phyloP scores from a whole-genome alignment of 139 green algal species.

The Coccomyxa sp. region DNA sequence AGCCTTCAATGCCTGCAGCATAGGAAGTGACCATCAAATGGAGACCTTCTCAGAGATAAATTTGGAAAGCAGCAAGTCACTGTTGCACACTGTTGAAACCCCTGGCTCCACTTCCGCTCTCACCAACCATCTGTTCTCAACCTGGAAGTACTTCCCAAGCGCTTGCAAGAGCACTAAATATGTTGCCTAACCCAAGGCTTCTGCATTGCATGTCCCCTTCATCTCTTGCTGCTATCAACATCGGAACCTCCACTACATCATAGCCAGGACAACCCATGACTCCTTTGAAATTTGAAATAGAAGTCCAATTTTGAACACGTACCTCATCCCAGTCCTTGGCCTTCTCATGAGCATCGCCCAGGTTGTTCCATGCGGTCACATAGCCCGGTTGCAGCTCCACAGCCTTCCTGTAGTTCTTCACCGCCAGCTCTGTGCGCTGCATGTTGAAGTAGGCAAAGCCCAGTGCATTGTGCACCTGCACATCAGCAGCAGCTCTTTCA shows the following conservation, averaged over 20 bases:
- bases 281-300: neutral
- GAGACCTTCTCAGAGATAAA: too few species aligned
- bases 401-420: constrained; percentile 79
- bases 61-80: too few species aligned
- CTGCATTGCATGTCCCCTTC: neutral
- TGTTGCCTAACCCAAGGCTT: neutral
- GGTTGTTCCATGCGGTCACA: constrained; percentile 97
- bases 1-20: neutral
- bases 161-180: too few species aligned
- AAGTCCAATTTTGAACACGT: neutral
- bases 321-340: constrained; percentile 64
- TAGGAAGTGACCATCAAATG: too few species aligned
- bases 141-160: too few species aligned
- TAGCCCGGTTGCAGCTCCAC: constrained; percentile 84
- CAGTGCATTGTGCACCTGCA: constrained; percentile 94
- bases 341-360: constrained; percentile 90
- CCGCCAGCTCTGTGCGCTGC: constrained; percentile 61
- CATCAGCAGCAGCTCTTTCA: neutral
- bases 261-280: neutral
- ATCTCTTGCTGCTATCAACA: neutral
- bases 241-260: neutral
- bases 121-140: too few species aligned
- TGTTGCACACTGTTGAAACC: too few species aligned
- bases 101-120: too few species aligned
- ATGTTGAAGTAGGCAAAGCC: constrained; percentile 92